Conservation (phyloP, 768 basidiomycete species). For the Hemileccinum impolitum region DNA sequence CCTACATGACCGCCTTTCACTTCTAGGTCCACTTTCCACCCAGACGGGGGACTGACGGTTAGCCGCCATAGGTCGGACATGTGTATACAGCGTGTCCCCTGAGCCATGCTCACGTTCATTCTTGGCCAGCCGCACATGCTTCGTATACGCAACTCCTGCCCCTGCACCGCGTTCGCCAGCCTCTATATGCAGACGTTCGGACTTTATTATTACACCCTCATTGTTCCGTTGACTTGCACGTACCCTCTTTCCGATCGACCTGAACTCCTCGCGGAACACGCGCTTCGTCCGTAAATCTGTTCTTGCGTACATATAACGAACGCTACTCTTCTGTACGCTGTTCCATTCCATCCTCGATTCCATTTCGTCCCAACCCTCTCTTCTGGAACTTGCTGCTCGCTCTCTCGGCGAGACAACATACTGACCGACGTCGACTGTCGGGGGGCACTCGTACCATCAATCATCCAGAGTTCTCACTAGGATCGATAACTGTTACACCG, state of each 20-base stretch:
- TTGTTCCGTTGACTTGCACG: slow-evolving; percentile 1
- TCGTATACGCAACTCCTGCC: slow-evolving; percentile 13
- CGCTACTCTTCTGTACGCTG: slow-evolving; percentile 2
- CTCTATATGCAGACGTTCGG: slow-evolving; percentile 4
- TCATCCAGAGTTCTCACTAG: not conserved
- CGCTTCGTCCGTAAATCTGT: slow-evolving; percentile 3
- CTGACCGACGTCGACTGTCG: slow-evolving; percentile 1
- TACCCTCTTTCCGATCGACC: slow-evolving; percentile 7
- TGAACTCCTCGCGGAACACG: slow-evolving; percentile 14
- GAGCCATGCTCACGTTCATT: slow-evolving; percentile 9
- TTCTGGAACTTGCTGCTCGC: not conserved
- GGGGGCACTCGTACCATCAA: not conserved
- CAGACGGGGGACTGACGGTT: not conserved
- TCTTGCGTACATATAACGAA: slow-evolving; percentile 24
- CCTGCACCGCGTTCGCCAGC: slow-evolving; percentile 17
- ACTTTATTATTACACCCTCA: slow-evolving; percentile 2
- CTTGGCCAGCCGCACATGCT: slow-evolving; percentile 15
- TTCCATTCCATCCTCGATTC: slow-evolving; percentile 13
- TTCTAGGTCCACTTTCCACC: not conserved
- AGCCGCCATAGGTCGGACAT: slow-evolving; percentile 2
- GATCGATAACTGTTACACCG: slow-evolving; percentile 7
- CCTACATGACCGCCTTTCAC: not conserved
- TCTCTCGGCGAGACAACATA: slow-evolving; percentile 3
- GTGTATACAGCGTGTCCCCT: slow-evolving; percentile 14
- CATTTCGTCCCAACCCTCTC: slow-evolving; percentile 1